Evolutionary conservation across 768 basidiomycete genomes (phyloP), one percentile per base, ranked within the genome.

Genomic region (Boletus barrowsii): DNA sequence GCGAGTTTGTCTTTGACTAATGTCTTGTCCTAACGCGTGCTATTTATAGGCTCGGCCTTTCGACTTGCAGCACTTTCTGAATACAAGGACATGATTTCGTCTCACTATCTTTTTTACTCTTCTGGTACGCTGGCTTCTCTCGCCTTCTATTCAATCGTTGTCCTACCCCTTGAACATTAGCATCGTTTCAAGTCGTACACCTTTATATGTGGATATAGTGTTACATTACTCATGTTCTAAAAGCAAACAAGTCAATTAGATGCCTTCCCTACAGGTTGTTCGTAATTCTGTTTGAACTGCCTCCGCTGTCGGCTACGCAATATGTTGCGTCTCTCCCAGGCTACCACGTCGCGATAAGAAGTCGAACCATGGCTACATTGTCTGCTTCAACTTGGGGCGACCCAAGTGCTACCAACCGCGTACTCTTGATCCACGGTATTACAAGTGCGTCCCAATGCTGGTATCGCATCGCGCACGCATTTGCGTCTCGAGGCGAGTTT

Each of bases 1-100:
- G 82, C 77, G 53, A 42, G 68, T 52, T 8, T 40, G 29, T 10
- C 24, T 33, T 20, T 44, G 29, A 39, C 39, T 15, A 10, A n/a
- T 15, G 10, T 5, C 26, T 43, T 1, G 14, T 33, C 18, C 20
- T 46, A 20, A 59, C 11, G 26, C 18, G n/a, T 14, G 2, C 8
- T 4, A 0, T 35, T 51, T 36, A 75, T 54, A 73, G 60, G 74
- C 79, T 15, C 83, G 80, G 6, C 69, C 65, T 17, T 85, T 88
- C 49, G 79, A 86, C 58, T 64, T 88, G 46, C 72, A 74, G 48
- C 68, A 72, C 39, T 82, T 86, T 56, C 66, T 86, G 13, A 76
- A 82, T 57, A 61, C 67, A 1, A 82, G 75, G 66, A 65, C 72
- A 53, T 82, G 64, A 77, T 29, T 17, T n/a, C 17, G 18, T 51